These are phyloP conservation scores for Elongisporangium undulatum DNA, from an alignment of 352 stramenopile species.

Conservation along the genomic window DNA sequence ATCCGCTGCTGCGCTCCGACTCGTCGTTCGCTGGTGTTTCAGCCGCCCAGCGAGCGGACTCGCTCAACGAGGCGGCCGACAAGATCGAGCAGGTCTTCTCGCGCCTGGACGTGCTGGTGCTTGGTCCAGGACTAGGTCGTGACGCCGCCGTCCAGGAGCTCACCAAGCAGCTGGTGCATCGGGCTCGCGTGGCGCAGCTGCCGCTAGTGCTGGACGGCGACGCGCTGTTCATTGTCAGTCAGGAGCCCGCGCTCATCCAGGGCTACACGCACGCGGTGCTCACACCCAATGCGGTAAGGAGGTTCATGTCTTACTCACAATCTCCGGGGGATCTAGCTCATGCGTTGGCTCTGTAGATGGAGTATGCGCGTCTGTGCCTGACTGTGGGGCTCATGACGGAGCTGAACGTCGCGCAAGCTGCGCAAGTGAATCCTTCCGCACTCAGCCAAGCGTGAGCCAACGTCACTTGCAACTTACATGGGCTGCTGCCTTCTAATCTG, in stretches of 20 bases:
- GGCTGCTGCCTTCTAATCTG: neutral
- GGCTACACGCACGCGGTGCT: slow-evolving; percentile 83
- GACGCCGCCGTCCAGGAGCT: slow-evolving; percentile 86
- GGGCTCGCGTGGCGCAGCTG: slow-evolving; percentile 61
- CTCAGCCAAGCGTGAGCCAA: slow-evolving; percentile 56
- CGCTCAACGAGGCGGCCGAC: slow-evolving; percentile 30
- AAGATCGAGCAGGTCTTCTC: slow-evolving; percentile 53
- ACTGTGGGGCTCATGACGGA: slow-evolving; percentile 33
- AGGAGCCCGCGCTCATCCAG: slow-evolving; percentile 55
- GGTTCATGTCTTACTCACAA: neutral
- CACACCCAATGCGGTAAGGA: slow-evolving; percentile 90
- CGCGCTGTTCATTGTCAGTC: slow-evolving; percentile 88
- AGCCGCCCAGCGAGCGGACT: slow-evolving; percentile 5
- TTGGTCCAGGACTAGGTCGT: slow-evolving; percentile 93
- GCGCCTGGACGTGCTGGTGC: slow-evolving; percentile 73
- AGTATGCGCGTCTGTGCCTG: slow-evolving; percentile 74
- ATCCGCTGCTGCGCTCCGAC: slow-evolving; percentile 71
- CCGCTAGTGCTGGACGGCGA: slow-evolving; percentile 95
- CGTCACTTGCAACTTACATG: neutral
- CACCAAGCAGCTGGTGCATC: slow-evolving; percentile 57
- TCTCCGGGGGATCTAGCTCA: neutral
- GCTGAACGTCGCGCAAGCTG: slow-evolving; percentile 44
- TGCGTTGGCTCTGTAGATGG: slow-evolving; percentile 47
- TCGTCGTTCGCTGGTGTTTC: slow-evolving; percentile 11
- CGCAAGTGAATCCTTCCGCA: slow-evolving; percentile 32